Evolutionary conservation across 2,329 filamentous ascomycete species (phyloP).

Genomic region (Plenodomus lindquistii): DNA sequence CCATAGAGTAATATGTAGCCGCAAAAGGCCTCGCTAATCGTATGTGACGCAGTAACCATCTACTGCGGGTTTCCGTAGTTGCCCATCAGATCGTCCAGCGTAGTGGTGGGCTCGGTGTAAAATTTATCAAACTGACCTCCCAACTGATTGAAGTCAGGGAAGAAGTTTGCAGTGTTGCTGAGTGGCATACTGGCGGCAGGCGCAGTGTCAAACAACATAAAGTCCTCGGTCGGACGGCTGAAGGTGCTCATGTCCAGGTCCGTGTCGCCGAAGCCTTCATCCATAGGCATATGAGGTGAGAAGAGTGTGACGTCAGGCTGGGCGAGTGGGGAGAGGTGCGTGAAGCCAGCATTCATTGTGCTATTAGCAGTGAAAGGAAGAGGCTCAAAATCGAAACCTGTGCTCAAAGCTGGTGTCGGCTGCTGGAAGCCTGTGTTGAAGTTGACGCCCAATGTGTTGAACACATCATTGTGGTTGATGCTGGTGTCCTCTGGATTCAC

Average conservation of each 20-base stretch:
- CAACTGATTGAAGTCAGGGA: conserved; percentile 45
- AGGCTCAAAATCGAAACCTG: conserved; percentile 45
- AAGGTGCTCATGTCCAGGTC: conserved; percentile 37
- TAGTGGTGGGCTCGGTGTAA: conserved; percentile 32
- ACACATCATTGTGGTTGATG: conserved; percentile 64
- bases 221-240: conserved; percentile 56
- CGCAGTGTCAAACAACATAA: conserved; percentile 59
- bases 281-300: conserved; percentile 64
- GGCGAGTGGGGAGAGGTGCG: conserved; percentile 69
- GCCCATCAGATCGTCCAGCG: conserved; percentile 39
- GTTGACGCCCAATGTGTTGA: conserved; percentile 62
- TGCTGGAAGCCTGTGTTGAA: conserved; percentile 64
- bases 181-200: conserved; percentile 27
- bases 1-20: conserved; percentile 19
- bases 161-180: conserved; percentile 39
- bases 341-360: conserved; percentile 27
- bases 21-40: conserved; percentile 26
- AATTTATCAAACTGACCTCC: conserved; percentile 45
- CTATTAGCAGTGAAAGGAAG: conserved; percentile 38
- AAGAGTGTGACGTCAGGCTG: conserved; percentile 71
- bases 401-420: conserved; percentile 52
- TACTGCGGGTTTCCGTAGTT: conserved; percentile 27
- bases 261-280: conserved; percentile 65
- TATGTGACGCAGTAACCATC: conserved; percentile 16
- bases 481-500: conserved; percentile 53